These are phyloP conservation scores for Paecilomyces sp. DNA, from an alignment of 2,329 filamentous ascomycete genomes.

Conservation along the genomic window DNA sequence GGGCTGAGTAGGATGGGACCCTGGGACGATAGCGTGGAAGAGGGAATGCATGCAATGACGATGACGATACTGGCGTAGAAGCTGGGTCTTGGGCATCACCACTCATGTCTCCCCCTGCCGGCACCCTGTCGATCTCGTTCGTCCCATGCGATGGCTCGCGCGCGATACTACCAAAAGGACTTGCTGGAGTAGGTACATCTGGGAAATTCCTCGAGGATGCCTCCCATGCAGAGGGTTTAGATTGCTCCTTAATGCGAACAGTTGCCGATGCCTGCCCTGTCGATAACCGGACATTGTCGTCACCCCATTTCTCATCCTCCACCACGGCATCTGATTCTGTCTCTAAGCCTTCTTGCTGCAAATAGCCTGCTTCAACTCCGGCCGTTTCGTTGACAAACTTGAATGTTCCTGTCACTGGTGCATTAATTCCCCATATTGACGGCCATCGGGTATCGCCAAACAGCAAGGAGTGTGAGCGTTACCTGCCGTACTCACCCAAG, in stretches of 20 bases:
- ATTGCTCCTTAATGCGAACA: neutral
- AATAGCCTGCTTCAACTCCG: constrained; percentile 13
- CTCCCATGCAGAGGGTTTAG: neutral
- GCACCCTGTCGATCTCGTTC: neutral
- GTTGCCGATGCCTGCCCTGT: neutral
- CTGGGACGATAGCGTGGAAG: neutral
- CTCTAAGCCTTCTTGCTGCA: neutral
- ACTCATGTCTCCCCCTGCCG: constrained; percentile 7
- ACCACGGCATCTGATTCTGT: neutral
- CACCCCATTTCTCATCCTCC: neutral
- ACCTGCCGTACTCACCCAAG: constrained; percentile 22
- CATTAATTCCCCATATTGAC: neutral
- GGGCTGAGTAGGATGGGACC: neutral
- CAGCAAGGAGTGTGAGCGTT: constrained; percentile 9
- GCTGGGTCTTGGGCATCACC: constrained; percentile 5
- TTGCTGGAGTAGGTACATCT: neutral
- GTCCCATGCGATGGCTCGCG: neutral
- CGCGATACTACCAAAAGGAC: neutral
- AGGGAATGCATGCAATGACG: constrained; percentile 1
- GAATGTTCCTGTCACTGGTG: constrained; percentile 6
- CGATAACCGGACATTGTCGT: neutral
- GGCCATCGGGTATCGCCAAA: neutral
- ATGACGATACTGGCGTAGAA: neutral
- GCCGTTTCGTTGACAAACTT: constrained; percentile 18
- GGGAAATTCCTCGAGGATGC: neutral